These are phyloP conservation scores for Mortierella sp. DNA, from an alignment of 371 early-diverging fungal species.

Conservation along the genomic window DNA sequence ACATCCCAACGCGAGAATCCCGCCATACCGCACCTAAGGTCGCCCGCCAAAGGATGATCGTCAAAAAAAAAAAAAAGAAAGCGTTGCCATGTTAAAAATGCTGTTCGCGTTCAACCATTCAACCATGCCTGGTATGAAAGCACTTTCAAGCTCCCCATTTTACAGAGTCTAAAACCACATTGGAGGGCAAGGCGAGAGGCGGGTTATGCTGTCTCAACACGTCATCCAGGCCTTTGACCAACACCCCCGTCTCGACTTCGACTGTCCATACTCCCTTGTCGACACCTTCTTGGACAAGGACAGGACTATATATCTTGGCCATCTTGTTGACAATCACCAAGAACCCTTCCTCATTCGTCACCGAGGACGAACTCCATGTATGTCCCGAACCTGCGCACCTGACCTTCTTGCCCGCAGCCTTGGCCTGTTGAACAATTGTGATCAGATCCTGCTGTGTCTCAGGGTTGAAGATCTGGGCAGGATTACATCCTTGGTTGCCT, in stretches of 20 bases:
- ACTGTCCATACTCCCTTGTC: slow-evolving; percentile 4
- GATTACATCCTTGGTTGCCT: slow-evolving; percentile 6
- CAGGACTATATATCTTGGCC: slow-evolving; percentile 11
- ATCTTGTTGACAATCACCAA: slow-evolving; percentile 17
- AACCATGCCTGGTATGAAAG: too few relatives aligned
- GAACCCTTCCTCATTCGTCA: slow-evolving; percentile 20
- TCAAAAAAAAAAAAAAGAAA: too few relatives aligned
- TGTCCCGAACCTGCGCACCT: slow-evolving; percentile 40
- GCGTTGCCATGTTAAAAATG: too few relatives aligned
- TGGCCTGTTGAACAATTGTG: slow-evolving; percentile 22
- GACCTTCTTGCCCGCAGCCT: slow-evolving; percentile 15
- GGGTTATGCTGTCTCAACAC: slow-evolving; percentile 24
- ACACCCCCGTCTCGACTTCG: slow-evolving; percentile 7
- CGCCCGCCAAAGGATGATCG: too few relatives aligned
- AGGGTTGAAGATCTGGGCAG: slow-evolving; percentile 32
- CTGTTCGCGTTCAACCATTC: too few relatives aligned
- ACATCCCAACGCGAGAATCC: slow-evolving; percentile 14
- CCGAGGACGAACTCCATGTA: slow-evolving; percentile 23
- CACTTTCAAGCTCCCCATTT: too few relatives aligned
- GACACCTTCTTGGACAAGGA: slow-evolving; percentile 3
- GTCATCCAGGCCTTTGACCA: slow-evolving; percentile 12
- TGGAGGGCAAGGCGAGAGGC: slow-evolving; percentile 32
- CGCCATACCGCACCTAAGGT: slow-evolving; percentile 25
- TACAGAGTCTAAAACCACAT: slow-evolving; percentile 14
- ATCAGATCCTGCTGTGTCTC: slow-evolving; percentile 28